Base-by-base conservation (phyloP, 805 yeast species). In the Spathaspora arborariae region DNA sequence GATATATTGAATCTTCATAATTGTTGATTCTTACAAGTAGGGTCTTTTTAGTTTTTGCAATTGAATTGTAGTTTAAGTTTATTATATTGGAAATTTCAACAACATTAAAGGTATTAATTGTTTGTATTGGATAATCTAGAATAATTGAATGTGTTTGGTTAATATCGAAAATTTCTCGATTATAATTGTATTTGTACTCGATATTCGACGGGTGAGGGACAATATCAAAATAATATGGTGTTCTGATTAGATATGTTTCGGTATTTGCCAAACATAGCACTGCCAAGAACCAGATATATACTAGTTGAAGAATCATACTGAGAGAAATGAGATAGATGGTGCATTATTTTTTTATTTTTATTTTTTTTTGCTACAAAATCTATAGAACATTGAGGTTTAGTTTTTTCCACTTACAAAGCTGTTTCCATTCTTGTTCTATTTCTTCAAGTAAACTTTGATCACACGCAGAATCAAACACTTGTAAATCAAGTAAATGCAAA, bases 141-240 rank as follows among this genome's bases (percentile, higher is more conserved):
- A 63, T 34, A 2, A 64, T 39, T 4, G 54, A 42, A 44, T 59
- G 60, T 4, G 68, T 55, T 2, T 47, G 39, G 41, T 63, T 63
- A 27, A 62, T 16, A 2, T 45, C 46, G 38, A 51, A 48, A 37
- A 57, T 20, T 19, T 34, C 18, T 20, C 48, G 34, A 20, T 20
- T 15, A 11, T n/a, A 27, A 5, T 16, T 26, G 10, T 27, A 19
- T 5, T 18, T 13, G 9, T 13, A 11, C n/a, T 42, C 16, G 22
- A 44, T 27, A 9, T 40, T 26, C 15, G 35, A 33, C 10, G 47
- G 47, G 40, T 50, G 53, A 16, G 57, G 43, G 3, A 70, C 68
- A 10, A 69, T 58, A 37, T 66, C 58, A 52, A 60, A 72, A 52
- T 69, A 64, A 27, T 65, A 58, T 0, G 76, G 76, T 0, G 70